Percentiles rank a stretch among this genome's conserved stretches.
Conservation (phyloP, 352 stramenopile species). For the Phytophthora citricola region DNA sequence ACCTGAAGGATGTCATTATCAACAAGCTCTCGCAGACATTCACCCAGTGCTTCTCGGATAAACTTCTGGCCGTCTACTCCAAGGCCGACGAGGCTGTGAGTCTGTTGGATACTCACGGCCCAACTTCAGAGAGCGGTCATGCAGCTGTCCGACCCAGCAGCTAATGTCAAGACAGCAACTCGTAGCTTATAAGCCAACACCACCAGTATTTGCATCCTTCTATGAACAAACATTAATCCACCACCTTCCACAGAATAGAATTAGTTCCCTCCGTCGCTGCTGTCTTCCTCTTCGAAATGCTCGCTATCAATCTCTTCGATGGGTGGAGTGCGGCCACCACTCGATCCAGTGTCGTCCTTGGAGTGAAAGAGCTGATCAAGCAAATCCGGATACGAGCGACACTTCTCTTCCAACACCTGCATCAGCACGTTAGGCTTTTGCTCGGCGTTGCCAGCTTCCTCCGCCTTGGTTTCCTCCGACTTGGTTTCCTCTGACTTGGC, state of each 20-base stretch:
- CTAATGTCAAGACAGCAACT: constrained; percentile 18
- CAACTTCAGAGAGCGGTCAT: constrained; percentile 34
- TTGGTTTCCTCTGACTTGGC: constrained; percentile 6
- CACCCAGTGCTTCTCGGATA: constrained; percentile 82
- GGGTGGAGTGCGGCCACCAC: constrained; percentile 26
- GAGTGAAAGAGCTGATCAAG: constrained; percentile 64
- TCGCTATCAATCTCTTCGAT: constrained; percentile 31
- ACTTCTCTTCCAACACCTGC: constrained; percentile 67
- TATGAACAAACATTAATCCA: constrained; percentile 34
- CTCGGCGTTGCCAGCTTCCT: neutral
- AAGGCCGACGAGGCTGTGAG: constrained; percentile 67
- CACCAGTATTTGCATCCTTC: constrained; percentile 25
- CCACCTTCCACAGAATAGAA: constrained; percentile 13
- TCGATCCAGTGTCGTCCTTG: constrained; percentile 50
- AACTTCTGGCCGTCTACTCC: constrained; percentile 58
- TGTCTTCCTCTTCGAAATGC: constrained; percentile 26
- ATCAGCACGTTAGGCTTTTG: constrained; percentile 43
- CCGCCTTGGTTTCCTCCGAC: constrained; percentile 8
- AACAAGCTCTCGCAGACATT: constrained; percentile 71
- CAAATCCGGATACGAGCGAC: constrained; percentile 46
- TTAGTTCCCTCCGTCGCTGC: constrained; percentile 34
- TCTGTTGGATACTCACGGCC: constrained; percentile 38
- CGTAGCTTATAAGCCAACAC: constrained; percentile 9
- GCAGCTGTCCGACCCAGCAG: constrained; percentile 25
- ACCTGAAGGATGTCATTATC: constrained; percentile 75